Evolutionary conservation across 352 stramenopile species (phyloP).

Genomic region (Plasmopara muralis): DNA sequence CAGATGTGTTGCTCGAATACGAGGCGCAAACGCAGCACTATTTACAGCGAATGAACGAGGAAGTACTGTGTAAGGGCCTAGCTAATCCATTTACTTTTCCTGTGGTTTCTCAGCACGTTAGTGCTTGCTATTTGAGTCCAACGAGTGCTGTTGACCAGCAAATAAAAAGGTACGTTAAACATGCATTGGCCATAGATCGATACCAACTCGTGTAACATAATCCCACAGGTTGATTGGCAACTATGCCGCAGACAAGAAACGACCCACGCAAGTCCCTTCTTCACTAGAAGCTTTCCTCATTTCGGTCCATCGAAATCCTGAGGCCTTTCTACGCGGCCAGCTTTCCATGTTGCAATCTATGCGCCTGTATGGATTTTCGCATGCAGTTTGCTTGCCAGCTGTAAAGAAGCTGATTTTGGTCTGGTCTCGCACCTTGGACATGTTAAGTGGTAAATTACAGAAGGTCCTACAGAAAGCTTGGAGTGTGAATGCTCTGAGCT

Average conservation of each 20-base stretch:
- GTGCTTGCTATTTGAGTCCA: conserved; percentile 64
- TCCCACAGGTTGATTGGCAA: conserved; percentile 45
- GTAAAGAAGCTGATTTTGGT: conserved; percentile 71
- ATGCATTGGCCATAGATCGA: neutral
- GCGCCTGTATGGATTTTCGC: conserved; percentile 53
- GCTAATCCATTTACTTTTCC: conserved; percentile 72
- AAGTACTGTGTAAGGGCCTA: conserved; percentile 69
- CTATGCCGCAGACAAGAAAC: conserved; percentile 42
- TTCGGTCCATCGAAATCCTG: conserved; percentile 58
- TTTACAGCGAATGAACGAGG: conserved; percentile 52
- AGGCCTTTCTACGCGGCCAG: conserved; percentile 65
- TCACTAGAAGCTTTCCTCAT: conserved; percentile 60
- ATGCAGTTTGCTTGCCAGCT: conserved; percentile 44
- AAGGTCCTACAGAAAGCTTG: conserved; percentile 29
- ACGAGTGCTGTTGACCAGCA: conserved; percentile 43
- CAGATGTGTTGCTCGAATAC: conserved; percentile 38
- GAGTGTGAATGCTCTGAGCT: conserved; percentile 14
- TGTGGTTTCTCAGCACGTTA: conserved; percentile 75
- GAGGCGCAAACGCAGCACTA: conserved; percentile 47
- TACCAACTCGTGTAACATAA: conserved; percentile 5
- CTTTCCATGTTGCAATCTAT: conserved; percentile 64
- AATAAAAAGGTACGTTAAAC: conserved; percentile 51
- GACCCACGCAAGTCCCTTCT: conserved; percentile 36
- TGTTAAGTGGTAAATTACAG: conserved; percentile 34
- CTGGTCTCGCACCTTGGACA: conserved; percentile 67